These are phyloP conservation scores for Chlamydomonas sphaeroides DNA, from an alignment of 139 green algal species.

Conservation along the genomic window DNA sequence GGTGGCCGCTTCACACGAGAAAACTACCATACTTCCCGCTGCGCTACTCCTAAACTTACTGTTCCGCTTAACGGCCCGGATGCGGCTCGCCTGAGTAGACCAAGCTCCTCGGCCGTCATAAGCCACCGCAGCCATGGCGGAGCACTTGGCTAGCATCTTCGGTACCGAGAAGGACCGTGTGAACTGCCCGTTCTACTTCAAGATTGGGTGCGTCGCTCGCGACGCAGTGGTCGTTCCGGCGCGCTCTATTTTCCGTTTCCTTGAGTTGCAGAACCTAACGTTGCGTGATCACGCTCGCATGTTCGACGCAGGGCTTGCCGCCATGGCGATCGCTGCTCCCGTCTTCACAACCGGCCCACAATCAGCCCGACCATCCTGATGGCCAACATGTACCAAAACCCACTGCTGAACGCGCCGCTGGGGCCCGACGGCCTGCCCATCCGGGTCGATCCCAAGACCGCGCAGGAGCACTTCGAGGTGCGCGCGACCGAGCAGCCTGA, in stretches of 20 bases:
- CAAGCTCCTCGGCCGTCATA: too few relatives aligned
- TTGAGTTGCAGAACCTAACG: too few relatives aligned
- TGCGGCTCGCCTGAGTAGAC: too few relatives aligned
- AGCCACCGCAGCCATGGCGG: conserved; percentile 81
- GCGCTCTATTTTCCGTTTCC: too few relatives aligned
- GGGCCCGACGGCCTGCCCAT: conserved; percentile 87
- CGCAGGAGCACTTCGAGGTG: conserved; percentile 58
- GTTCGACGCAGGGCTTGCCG: conserved; percentile 80
- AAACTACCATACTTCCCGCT: too few relatives aligned
- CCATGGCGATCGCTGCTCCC: conserved; percentile 97
- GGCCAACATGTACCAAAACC: conserved; percentile 98
- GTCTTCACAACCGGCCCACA: conserved; percentile 95
- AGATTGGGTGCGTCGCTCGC: conserved; percentile 88
- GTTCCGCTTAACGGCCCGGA: too few relatives aligned
- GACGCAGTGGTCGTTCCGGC: too few relatives aligned
- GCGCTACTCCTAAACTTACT: too few relatives aligned
- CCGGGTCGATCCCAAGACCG: conserved; percentile 81
- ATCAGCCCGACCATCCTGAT: conserved; percentile 92
- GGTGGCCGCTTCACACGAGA: too few relatives aligned
- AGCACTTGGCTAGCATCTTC: conserved; percentile 98
- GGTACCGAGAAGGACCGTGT: conserved; percentile 98
- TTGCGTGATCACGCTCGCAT: too few relatives aligned
- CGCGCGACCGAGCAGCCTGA: too few relatives aligned
- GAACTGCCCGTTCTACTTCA: conserved; percentile 98
- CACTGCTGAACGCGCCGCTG: conserved; percentile 83